phyloP scores from a whole-genome alignment of 805 yeast genomes.

The Maudiozyma barnettii region DNA sequence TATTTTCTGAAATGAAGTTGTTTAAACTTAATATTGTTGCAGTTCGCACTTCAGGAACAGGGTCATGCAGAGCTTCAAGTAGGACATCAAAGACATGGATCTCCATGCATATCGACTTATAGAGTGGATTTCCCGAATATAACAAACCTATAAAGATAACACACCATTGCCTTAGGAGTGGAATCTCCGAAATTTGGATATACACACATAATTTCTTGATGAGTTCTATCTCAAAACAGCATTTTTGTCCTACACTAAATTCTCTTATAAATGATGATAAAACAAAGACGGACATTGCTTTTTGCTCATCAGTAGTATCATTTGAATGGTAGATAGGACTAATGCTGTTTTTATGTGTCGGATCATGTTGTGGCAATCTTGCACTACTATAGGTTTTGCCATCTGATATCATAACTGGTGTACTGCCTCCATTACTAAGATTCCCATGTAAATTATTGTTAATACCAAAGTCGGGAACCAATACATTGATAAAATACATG shows the following conservation, averaged over 20 bases:
- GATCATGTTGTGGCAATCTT: not conserved
- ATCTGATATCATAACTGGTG: constrained; percentile 18
- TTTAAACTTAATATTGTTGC: constrained; percentile 69
- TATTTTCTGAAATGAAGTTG: constrained; percentile 47
- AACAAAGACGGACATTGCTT: constrained; percentile 92
- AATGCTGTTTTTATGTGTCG: not conserved
- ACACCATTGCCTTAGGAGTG: constrained; percentile 89
- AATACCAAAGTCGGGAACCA: constrained; percentile 38
- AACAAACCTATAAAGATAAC: constrained; percentile 67
- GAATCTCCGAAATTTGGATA: constrained; percentile 66
- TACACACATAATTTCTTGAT: constrained; percentile 57
- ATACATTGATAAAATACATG: constrained; percentile 73
- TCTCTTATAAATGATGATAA: constrained; percentile 76
- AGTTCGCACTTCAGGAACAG: constrained; percentile 91
- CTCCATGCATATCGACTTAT: constrained; percentile 59
- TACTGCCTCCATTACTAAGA: constrained; percentile 6
- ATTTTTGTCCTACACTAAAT: constrained; percentile 67
- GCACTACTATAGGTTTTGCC: constrained; percentile 1
- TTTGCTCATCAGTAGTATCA: constrained; percentile 62
- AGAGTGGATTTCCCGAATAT: constrained; percentile 64
- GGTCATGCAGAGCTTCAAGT: constrained; percentile 59
- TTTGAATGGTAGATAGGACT: constrained; percentile 12
- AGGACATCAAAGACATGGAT: constrained; percentile 50
- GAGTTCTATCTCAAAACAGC: constrained; percentile 67
- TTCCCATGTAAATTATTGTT: constrained; percentile 3